A percentile compares a stretch with the other conserved stretches of the same genome.
Evolutionary conservation across 257 asterid genomes (phyloP).

Genomic region (Solanum sparsipilum): DNA sequence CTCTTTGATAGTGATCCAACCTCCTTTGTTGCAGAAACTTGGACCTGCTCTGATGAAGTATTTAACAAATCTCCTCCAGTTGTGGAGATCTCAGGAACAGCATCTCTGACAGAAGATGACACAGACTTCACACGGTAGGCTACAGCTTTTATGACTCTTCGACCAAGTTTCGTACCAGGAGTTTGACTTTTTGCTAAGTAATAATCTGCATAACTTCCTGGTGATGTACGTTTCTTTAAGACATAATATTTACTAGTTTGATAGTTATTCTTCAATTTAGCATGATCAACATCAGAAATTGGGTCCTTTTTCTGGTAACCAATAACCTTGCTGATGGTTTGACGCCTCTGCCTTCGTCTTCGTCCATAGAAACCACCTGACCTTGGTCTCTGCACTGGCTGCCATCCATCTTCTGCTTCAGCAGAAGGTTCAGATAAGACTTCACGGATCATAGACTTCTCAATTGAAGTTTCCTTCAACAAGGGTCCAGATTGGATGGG

Average conservation of each 20-base stretch:
- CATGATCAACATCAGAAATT: conserved; percentile 51
- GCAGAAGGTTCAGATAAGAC: conserved; percentile 43
- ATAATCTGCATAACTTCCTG: conserved; percentile 67
- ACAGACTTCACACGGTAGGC: conserved; percentile 83
- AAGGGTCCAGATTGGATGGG: conserved; percentile 28
- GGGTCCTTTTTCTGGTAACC: conserved; percentile 65
- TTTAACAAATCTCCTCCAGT: conserved; percentile 33
- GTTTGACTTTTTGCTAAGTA: conserved; percentile 70
- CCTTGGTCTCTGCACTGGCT: conserved; percentile 82
- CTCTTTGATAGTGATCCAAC: conserved; percentile 38
- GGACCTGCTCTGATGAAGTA: conserved; percentile 34
- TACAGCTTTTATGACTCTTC: conserved; percentile 62
- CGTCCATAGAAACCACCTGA: conserved; percentile 67
- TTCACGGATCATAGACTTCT: conserved; percentile 24
- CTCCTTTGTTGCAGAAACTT: conserved; percentile 39
- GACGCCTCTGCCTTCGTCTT: conserved; percentile 69
- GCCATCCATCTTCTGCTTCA: conserved; percentile 98
- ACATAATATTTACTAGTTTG: conserved; percentile 54
- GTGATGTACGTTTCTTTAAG: conserved; percentile 56
- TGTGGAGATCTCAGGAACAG: conserved; percentile 24
- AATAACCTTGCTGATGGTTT: conserved; percentile 38
- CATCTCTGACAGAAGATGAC: conserved; percentile 38
- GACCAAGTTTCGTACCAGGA: conserved; percentile 55
- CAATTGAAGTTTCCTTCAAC: conserved; percentile 20
- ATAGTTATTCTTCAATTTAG: conserved; percentile 47